Conservation (phyloP, 2,329 filamentous ascomycete genomes). For the Hypoxylon sp. region DNA sequence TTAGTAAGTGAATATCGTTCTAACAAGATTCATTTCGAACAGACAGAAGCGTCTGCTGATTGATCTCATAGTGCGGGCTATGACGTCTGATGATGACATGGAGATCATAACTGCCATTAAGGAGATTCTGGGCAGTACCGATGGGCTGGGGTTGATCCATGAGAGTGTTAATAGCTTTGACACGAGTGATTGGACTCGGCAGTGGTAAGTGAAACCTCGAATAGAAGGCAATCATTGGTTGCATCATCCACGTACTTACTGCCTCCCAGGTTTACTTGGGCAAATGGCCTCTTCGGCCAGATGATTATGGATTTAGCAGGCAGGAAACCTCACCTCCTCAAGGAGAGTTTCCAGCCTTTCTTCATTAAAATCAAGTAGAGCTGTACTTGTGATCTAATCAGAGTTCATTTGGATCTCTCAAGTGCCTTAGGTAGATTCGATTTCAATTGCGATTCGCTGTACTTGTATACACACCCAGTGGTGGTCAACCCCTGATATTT, state of each 20-base stretch:
- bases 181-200: conserved; percentile 57
- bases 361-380: conserved; percentile 19
- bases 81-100: conserved; percentile 74
- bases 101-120: conserved; percentile 78
- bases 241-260: conserved; percentile 9
- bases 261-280: conserved; percentile 81
- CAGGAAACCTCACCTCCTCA: conserved; percentile 70
- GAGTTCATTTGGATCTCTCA: not conserved
- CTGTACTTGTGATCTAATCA: not conserved
- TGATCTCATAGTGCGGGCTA: conserved; percentile 56
- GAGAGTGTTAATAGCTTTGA: conserved; percentile 80
- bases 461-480: too few relatives aligned
- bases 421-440: not conserved
- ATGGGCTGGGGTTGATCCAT: conserved; percentile 80
- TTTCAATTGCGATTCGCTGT: too few relatives aligned
- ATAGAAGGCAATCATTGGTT: too few relatives aligned
- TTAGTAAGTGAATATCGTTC: conserved; percentile 47
- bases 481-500: too few relatives aligned
- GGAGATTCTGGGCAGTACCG: conserved; percentile 75
- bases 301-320: conserved; percentile 80
- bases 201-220: conserved; percentile 53
- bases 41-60: not conserved
- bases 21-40: not conserved
- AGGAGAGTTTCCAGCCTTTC: conserved; percentile 53
- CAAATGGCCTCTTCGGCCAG: conserved; percentile 89